Evolutionary conservation across 2,329 filamentous ascomycete species (phyloP).

Genomic region (Trichophyton schoenleinii): DNA sequence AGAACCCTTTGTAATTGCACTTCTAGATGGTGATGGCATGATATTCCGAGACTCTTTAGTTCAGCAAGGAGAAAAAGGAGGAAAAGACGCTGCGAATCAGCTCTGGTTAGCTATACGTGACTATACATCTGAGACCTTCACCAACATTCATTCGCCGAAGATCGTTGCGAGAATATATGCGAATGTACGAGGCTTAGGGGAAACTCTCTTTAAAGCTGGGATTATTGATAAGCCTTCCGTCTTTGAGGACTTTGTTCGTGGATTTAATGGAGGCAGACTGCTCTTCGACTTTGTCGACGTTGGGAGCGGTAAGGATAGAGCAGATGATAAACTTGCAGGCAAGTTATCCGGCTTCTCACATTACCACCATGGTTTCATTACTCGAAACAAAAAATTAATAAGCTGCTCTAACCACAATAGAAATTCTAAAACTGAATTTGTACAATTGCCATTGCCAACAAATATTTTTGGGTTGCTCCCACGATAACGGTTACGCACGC

Average conservation of each 20-base stretch:
- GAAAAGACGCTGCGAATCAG: slow-evolving; percentile 39
- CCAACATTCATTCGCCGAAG: slow-evolving; percentile 34
- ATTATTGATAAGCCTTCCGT: slow-evolving; percentile 30
- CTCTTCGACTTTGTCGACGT: slow-evolving; percentile 42
- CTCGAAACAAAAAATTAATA: not conserved
- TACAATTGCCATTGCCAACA: slow-evolving; percentile 49
- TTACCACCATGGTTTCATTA: not conserved
- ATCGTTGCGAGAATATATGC: slow-evolving; percentile 43
- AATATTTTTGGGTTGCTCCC: slow-evolving; percentile 47
- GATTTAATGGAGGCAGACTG: slow-evolving; percentile 41
- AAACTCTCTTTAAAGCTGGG: slow-evolving; percentile 36
- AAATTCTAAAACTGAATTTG: slow-evolving; percentile 43
- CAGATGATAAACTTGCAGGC: slow-evolving; percentile 39
- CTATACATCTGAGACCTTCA: slow-evolving; percentile 32
- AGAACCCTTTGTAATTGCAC: slow-evolving; percentile 42
- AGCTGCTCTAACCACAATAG: slow-evolving; percentile 23
- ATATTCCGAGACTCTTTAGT: slow-evolving; percentile 43
- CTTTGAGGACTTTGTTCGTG: slow-evolving; percentile 42
- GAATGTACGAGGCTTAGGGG: slow-evolving; percentile 40
- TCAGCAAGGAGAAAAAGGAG: slow-evolving; percentile 40
- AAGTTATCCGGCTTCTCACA: slow-evolving; percentile 13
- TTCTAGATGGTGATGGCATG: slow-evolving; percentile 46
- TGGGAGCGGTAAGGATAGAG: slow-evolving; percentile 33
- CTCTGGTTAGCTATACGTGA: slow-evolving; percentile 34
- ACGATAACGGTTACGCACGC: slow-evolving; percentile 43